Evolutionary conservation across 108 stramenopile species (phyloP), one percentile per base, ranked within the genome.

Genomic region (Mediolabrus comicus): DNA sequence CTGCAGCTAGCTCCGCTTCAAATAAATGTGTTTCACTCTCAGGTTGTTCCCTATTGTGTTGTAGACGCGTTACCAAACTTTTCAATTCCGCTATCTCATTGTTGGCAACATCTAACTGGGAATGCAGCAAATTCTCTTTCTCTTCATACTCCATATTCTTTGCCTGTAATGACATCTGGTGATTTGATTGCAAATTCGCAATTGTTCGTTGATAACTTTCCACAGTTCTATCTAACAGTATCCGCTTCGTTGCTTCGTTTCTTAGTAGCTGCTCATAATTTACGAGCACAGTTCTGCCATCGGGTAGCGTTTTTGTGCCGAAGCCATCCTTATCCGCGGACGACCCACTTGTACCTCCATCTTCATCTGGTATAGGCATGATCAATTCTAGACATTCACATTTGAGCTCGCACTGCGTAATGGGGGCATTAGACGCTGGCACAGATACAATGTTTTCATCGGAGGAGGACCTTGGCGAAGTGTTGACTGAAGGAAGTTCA

Each of bases 201-300:
- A 70, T 53, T 6, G 63, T 70, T 29, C 64, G 68, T 51, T 77
- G 64, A 31, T 70, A 69, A 9, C 59, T 58, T 31, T 83, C 77
- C 5, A 82, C 58, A 43, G 86, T 84, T 52, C 87, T 67, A 61
- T 91, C 84, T 8, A 91, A 59, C 10, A 91, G 77, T 12, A 79
- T 80, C 13, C 90, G 74, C 59, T 88, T 91, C 10, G 80, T 81
- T 26, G 83, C 86, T 69, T 91, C 87, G 19, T 77, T 64, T 55
- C 79, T 68, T 24, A 91, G 74, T 3, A 88, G 74, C 59, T 83
- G 65, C 43, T 84, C 79, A 33, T 85, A 88, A 54, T 90, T 79
- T 8, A 90, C 78, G 17, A 84, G 70, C 17, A 90, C 74, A 8
- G 29, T 35, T 9, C 71, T 69, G 26, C 85, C 87, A 38, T 87